Base-by-base conservation (phyloP, 2,329 filamentous ascomycete genomes). In the Ophiocordyceps unilateralis region DNA sequence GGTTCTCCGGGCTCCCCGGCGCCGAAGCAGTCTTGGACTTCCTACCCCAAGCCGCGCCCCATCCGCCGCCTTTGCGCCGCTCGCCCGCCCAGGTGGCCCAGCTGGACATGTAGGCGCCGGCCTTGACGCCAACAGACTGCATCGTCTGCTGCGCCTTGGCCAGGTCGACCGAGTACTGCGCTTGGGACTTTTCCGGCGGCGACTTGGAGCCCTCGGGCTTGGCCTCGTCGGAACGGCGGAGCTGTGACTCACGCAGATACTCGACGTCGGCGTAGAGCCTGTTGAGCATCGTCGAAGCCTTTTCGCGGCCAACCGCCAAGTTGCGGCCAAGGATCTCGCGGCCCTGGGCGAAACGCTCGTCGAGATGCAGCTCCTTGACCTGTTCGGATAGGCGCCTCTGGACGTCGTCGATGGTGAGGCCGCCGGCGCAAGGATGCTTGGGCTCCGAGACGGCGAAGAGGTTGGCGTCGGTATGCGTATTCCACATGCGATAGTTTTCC, bases 361-460 rank as follows among this genome's bases (percentile, higher is more conserved):
- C 91, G 2, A 96, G 72, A 57, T 96, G 88, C 41, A 96, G 72
- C 47, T 96, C 89, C 50, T 89, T 83, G 41, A 98, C 84, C 62
- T 96, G 91, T 58, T 93, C 83, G 30, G 86, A 79, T 28, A 98
- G 73, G 21, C 91, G 75, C 41, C 91, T 76, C 58, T 95, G 89
- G 12, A 98, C 81, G 58, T 98, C 91, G 51, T 96, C 91, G 48
- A 98, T 87, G 1, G 82, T 88, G 19, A 98, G 70, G 0, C 87
- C 89, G 22, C 91, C 91, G 1, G 88, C 88, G 58, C 85, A 95
- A 4, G 91, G 91, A 59, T 98, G 91, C 47, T 80, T 81, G 2
- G 91, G 91, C 55, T 93, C 87, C 14, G 93, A 83, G 48, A 98
- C 85, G 51, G 94, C 89, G 56, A 96, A 98, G 15, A 98, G 72